Percentiles rank a stretch among this genome's conserved stretches.
phyloP scores from a whole-genome alignment of 2,329 filamentous ascomycete genomes.

The Furcasterigmium furcatum region DNA sequence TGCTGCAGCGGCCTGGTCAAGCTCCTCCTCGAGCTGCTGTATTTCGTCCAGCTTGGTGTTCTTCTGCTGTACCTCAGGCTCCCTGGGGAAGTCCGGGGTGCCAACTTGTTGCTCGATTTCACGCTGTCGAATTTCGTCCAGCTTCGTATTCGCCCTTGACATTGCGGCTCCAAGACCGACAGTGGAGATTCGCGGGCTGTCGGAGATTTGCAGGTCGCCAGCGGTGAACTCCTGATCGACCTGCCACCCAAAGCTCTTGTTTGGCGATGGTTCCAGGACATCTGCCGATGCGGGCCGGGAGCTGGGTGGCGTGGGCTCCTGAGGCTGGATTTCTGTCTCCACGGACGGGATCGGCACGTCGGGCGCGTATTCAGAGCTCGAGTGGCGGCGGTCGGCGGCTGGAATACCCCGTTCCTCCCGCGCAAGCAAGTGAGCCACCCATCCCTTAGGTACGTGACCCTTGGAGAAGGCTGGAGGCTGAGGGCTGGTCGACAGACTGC shows the following conservation, averaged over 20 bases:
- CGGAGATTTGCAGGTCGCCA: constrained; percentile 50
- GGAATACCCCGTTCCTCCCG: constrained; percentile 7
- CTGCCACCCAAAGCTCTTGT: constrained; percentile 53
- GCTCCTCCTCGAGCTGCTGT: constrained; percentile 34
- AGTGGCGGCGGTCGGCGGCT: constrained; percentile 3
- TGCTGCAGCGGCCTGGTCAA: constrained; percentile 10
- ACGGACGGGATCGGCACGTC: constrained; percentile 29
- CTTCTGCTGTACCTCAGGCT: constrained; percentile 11
- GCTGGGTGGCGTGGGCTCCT: constrained; percentile 11
- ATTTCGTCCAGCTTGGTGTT: constrained; percentile 45
- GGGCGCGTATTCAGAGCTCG: constrained; percentile 5
- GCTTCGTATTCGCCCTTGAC: constrained; percentile 31
- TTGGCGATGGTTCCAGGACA: constrained; percentile 31
- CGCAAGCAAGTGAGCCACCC: constrained; percentile 16
- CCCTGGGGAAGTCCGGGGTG: neutral
- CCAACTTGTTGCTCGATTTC: constrained; percentile 29
- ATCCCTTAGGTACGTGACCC: constrained; percentile 12
- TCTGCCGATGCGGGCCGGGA: constrained; percentile 16
- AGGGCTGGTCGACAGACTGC: constrained; percentile 20
- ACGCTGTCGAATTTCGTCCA: constrained; percentile 43
- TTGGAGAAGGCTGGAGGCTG: constrained; percentile 11
- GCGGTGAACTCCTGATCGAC: constrained; percentile 57
- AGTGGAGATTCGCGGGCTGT: constrained; percentile 48
- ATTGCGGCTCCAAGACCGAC: too few species aligned
- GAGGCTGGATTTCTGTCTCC: constrained; percentile 16